phyloP scores from a whole-genome alignment of 768 basidiomycete species.

The Austroboletus eburneus region DNA sequence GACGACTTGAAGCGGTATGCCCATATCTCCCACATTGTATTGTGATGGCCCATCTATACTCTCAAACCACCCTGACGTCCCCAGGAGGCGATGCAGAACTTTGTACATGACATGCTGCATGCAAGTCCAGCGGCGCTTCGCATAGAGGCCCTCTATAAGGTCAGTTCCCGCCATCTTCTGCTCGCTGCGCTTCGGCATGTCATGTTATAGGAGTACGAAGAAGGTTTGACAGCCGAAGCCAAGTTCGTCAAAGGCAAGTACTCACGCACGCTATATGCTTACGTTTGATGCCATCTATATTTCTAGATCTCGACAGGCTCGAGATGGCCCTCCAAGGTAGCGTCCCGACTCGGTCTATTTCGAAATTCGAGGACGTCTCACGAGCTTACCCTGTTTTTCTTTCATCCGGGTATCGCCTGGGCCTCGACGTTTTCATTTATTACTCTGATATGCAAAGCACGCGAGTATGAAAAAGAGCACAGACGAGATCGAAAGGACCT shows the following conservation, averaged over 20 bases:
- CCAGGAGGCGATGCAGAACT: constrained; percentile 90
- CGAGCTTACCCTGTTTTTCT: no score
- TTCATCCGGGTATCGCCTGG: no score
- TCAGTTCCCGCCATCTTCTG: no score
- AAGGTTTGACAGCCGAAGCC: constrained; percentile 65
- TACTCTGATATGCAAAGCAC: constrained; percentile 39
- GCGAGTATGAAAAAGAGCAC: constrained; percentile 66
- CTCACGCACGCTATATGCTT: neutral
- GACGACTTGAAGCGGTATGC: constrained; percentile 63
- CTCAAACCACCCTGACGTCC: no score
- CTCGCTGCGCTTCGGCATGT: no score
- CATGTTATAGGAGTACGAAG: constrained; percentile 84
- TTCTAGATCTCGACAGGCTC: constrained; percentile 69
- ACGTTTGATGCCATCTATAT: neutral
- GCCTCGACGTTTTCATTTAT: no score
- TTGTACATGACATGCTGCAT: constrained; percentile 87
- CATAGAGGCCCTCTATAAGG: constrained; percentile 71
- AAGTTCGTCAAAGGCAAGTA: constrained; percentile 79
- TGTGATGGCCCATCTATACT: no score
- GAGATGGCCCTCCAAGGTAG: constrained; percentile 85
- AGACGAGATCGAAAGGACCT: constrained; percentile 40
- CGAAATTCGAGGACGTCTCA: no score
- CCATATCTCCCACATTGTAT: neutral
- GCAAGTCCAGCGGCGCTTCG: constrained; percentile 60
- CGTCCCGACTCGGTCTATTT: no score